Percentiles rank a stretch among this genome's conserved stretches.
These are phyloP conservation scores for Chlorella vulgaris DNA, from an alignment of 139 green algal species.

Conservation along the genomic window DNA sequence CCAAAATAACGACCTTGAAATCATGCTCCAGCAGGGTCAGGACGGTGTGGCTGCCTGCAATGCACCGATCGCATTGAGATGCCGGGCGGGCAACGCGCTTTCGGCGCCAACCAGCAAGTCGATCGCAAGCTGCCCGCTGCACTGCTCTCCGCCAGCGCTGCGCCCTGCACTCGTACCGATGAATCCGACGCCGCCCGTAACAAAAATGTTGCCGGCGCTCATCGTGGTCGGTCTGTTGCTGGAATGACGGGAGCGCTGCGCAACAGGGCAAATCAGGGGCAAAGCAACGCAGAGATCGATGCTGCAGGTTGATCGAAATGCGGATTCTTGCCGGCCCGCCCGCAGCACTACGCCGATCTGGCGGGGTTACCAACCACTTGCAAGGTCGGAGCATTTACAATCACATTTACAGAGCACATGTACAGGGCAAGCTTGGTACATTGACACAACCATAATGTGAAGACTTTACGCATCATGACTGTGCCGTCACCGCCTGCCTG, in stretches of 20 bases:
- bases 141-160: neutral
- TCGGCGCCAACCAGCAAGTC: neutral
- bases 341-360: too few species aligned
- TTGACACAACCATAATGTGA: too few species aligned
- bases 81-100: neutral
- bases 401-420: too few species aligned
- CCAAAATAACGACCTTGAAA: conserved; percentile 82
- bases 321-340: too few species aligned
- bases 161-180: conserved; percentile 61
- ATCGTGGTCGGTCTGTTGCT: conserved; percentile 1
- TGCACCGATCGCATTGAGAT: too few species aligned
- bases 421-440: too few species aligned
- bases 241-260: neutral
- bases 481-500: too few species aligned
- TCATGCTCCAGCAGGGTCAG: conserved; percentile 85
- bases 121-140: neutral
- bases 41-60: conserved; percentile 87
- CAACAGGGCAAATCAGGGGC: neutral
- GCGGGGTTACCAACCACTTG: too few species aligned
- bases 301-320: too few species aligned
- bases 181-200: conserved; percentile 83
- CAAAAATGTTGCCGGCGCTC: conserved; percentile 68
- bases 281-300: too few species aligned
- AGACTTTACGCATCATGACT: too few species aligned
- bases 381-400: too few species aligned